Percentiles rank a stretch among this genome's conserved stretches.
These are phyloP conservation scores for Rhododendron williamsianum DNA, from an alignment of 148 eudicot genomes.

Conservation along the genomic window DNA sequence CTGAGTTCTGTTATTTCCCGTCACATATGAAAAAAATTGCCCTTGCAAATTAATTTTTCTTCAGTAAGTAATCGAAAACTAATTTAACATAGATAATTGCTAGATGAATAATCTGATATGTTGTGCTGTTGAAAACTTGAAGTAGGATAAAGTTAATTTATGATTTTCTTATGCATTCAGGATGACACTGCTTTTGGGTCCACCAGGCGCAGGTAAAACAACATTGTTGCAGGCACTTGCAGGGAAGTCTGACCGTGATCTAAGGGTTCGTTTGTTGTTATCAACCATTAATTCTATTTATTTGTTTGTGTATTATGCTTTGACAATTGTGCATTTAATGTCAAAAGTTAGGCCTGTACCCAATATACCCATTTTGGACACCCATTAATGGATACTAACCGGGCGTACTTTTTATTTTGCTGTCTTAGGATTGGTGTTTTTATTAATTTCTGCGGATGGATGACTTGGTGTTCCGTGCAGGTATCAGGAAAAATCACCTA, in stretches of 20 bases:
- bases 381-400: background rate
- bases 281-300: background rate
- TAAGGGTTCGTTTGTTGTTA: constrained; percentile 21
- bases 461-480: constrained; percentile 13
- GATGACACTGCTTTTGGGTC: constrained; percentile 47
- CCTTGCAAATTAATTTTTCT: background rate
- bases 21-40: background rate
- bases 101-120: background rate
- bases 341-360: background rate
- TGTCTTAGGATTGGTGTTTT: background rate
- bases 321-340: background rate
- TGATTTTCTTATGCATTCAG: constrained; percentile 6
- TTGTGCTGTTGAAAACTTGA: background rate
- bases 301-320: background rate
- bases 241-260: constrained; percentile 31
- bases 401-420: background rate
- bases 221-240: constrained; percentile 42
- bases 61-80: background rate
- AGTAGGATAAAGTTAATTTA: background rate
- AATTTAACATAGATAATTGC: background rate
- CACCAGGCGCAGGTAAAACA: constrained; percentile 44
- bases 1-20: background rate
- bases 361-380: background rate
- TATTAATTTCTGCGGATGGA: background rate
- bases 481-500: constrained; percentile 29